Base-by-base conservation (phyloP, 768 basidiomycete species). In the Rhodotorula toruloides region DNA sequence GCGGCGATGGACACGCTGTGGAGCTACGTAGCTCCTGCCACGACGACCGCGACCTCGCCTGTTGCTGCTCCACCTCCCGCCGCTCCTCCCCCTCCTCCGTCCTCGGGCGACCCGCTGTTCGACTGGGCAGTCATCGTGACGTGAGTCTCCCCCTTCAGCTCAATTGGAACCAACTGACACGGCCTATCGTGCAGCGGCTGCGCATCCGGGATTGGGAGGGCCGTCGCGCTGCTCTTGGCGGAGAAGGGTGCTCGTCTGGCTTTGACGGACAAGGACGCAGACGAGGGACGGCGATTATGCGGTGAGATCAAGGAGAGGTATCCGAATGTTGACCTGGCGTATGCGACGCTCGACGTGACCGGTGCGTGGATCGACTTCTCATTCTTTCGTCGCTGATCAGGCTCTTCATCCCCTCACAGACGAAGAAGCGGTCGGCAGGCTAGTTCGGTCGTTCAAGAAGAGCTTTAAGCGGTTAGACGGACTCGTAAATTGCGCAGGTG, bases 401-500 rank as follows among this genome's bases (percentile, higher is more conserved):
- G 37, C 37, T 31, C 54, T 25, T 22, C 22, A 34, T n/a, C 27
- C 29, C 42, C 21, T 11, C 19, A 21, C 58, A 64, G 70, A 67
- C 34, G 63, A 71, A 13, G 31, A 32, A 0, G 59, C 47, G 0
- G 66, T 68, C 27, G 70, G 66, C 25, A 71, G 62, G 56, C 63
- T 71, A 27, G n/a, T 71, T 11, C 27, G 63, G 19, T 62, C 70
- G 8, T 71, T 68, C 53, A 53, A 54, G 47, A 61, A 50, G 56
- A 68, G 61, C 21, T 71, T 58, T 60, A 59, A 54, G 29, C 54
- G 66, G 5, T 36, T 71, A 3, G 70, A 71, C 36, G 70, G 70
- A 2, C 50, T 71, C 14, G 70, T 71, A 21, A 71, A 71, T 49
- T 71, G 70, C 37, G 65, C 68, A 2, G 61, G 69, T 60, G 12